Evolutionary conservation across 2,329 filamentous ascomycete genomes (phyloP).

Genomic region (Penicillium sp.): DNA sequence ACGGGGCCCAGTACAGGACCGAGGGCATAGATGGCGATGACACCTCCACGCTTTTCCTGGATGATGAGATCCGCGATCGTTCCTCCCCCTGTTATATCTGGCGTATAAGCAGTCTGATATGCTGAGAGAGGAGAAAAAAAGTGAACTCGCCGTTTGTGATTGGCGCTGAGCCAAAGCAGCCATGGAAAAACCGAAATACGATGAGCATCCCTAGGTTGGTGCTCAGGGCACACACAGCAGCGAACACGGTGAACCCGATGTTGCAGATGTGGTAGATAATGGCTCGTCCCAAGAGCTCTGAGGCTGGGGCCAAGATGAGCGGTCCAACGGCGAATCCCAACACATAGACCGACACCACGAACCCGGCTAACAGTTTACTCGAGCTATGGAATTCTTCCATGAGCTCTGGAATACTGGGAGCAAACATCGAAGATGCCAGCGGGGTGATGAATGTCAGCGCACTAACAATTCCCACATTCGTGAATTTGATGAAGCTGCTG

Average conservation of each 20-base stretch:
- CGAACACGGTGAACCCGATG: neutral
- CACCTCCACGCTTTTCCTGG: constrained; percentile 52
- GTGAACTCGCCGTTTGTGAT: constrained; percentile 36
- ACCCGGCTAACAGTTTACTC: neutral
- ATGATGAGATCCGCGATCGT: constrained; percentile 27
- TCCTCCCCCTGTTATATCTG: constrained; percentile 53
- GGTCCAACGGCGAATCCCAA: constrained; percentile 6
- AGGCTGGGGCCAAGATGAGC: neutral
- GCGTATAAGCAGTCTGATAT: neutral
- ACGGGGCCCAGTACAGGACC: constrained; percentile 58
- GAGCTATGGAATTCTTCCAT: neutral
- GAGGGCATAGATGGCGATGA: constrained; percentile 55
- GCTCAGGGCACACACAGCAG: neutral
- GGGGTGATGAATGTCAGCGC: neutral
- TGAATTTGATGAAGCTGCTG: neutral
- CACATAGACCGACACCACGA: constrained; percentile 12
- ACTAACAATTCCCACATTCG: neutral
- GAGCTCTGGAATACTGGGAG: neutral
- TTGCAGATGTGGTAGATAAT: constrained; percentile 1
- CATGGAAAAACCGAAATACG: constrained; percentile 11
- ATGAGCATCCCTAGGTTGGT: constrained; percentile 30
- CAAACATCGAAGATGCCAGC: constrained; percentile 11
- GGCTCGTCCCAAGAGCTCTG: neutral
- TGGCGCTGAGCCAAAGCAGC: constrained; percentile 38
- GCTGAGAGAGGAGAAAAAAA: neutral